Base-by-base conservation (phyloP, 2,329 filamentous ascomycete genomes). In the Colletotrichum paranaense region DNA sequence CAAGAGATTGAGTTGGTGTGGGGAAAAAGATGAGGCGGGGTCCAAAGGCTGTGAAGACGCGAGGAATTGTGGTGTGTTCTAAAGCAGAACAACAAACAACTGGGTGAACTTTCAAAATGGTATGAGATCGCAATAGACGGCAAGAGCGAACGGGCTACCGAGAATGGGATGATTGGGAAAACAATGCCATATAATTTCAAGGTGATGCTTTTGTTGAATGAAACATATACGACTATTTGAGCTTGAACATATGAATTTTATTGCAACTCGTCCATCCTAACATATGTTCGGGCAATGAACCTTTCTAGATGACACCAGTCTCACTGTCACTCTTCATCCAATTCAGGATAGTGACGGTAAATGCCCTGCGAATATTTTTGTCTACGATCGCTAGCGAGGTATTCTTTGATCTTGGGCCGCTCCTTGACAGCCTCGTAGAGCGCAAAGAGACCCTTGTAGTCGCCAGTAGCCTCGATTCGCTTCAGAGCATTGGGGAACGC, bases 271-370 rank as follows among this genome's bases (percentile, higher is more conserved):
- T 42, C 38, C 7, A 19, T 42, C 16, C 19, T 19, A 19, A 19
- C 16, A 42, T 16, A 19, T 42, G 5, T 42, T 7, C 16, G 19
- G 7, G 5, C 38, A 7, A 3, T 8, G 16, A 8, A 19, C 38
- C 7, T 3, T 42, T 42, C 14, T 19, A 42, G 16, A 35, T 42
- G 14, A 11, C 7, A n/a, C 19, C 4, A 11, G 0, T 22, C 7
- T 6, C 16, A 3, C 14, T 5, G 3, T 19, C 24, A 57, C 22
- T 77, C 77, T 55, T 87, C 82, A 56, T 95, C 93, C 63, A 96
- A 81, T 84, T 95, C 93, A 2, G 90, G 87, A 78, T 96, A 95
- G 77, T 93, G 85, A 46, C 94, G 87, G 79, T 91, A 96, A 56
- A 96, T 88, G 1, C 93, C 93, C 74, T 87, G 82, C 0, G 85